These are phyloP conservation scores for Nasturtium officinale DNA, from an alignment of 345 rosid genomes.

Conservation along the genomic window DNA sequence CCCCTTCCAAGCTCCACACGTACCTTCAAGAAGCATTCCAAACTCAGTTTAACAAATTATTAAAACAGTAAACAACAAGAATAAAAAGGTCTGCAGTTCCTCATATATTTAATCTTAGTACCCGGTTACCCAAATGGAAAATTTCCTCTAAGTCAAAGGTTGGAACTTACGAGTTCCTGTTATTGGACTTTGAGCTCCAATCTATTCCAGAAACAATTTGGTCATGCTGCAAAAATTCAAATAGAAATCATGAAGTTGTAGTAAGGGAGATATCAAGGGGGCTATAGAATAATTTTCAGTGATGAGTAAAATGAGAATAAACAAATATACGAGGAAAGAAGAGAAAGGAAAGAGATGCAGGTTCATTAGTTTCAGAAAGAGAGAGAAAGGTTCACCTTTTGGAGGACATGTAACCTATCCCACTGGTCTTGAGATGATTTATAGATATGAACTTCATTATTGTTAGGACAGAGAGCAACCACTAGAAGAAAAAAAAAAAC, in stretches of 20 bases:
- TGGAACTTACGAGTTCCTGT: conserved; percentile 88
- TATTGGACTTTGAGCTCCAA: conserved; percentile 85
- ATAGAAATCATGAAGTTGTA: background rate
- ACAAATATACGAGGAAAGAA: conserved; percentile 12
- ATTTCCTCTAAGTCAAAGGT: conserved; percentile 15
- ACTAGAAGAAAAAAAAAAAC: conserved; percentile 55
- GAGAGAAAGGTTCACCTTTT: conserved; percentile 65
- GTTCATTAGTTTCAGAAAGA: background rate
- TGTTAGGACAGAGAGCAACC: conserved; percentile 94
- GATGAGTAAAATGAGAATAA: background rate
- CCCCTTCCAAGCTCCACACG: conserved; percentile 89
- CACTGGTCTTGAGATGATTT: conserved; percentile 71
- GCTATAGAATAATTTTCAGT: background rate
- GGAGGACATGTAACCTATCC: conserved; percentile 87
- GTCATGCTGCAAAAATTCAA: conserved; percentile 73
- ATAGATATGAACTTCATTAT: conserved; percentile 91
- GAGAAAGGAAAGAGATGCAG: background rate
- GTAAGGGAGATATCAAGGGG: conserved; percentile 28
- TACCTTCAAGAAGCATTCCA: conserved; percentile 52
- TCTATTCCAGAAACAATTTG: conserved; percentile 97
- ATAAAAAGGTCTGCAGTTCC: background rate
- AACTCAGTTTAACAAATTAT: conserved; percentile 21
- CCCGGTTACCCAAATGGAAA: background rate
- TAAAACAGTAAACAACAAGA: conserved; percentile 27
- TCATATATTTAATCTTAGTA: background rate